phyloP scores from a whole-genome alignment of 495 filamentous ascomycete genomes.

The Penicillium diatomitis region DNA sequence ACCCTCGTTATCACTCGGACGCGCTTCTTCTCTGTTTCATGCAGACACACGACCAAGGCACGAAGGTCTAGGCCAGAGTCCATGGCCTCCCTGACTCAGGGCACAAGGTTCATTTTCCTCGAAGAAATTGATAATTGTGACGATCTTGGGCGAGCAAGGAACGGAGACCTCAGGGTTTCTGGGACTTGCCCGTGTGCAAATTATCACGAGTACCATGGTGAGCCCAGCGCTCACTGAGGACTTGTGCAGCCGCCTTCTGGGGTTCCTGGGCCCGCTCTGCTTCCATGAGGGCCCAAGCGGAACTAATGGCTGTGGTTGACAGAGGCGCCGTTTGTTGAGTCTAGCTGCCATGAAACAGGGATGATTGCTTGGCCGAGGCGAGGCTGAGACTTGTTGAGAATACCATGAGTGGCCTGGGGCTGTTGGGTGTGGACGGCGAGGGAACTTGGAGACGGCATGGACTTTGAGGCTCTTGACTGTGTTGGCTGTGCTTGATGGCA shows the following conservation, averaged over 20 bases:
- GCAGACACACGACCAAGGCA: slow-evolving; percentile 22
- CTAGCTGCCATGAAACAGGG: not conserved
- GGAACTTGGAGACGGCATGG: slow-evolving; percentile 9
- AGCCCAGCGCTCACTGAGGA: slow-evolving; percentile 9
- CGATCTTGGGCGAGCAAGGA: slow-evolving; percentile 1
- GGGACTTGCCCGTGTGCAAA: not conserved
- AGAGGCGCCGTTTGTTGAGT: slow-evolving; percentile 7
- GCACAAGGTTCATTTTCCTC: not conserved
- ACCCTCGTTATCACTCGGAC: not conserved
- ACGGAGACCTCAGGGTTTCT: not conserved
- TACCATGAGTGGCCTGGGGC: not conserved
- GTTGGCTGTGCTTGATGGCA: slow-evolving; percentile 3
- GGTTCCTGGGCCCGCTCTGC: slow-evolving; percentile 37
- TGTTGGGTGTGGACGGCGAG: not conserved
- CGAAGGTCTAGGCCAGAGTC: slow-evolving; percentile 6
- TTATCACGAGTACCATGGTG: slow-evolving; percentile 5
- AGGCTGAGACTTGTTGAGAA: slow-evolving; percentile 1
- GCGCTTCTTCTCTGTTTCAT: slow-evolving; percentile 1
- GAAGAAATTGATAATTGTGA: not conserved
- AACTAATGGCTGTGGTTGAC: slow-evolving; percentile 42
- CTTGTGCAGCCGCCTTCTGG: slow-evolving; percentile 28
- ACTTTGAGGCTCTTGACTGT: slow-evolving; percentile 3
- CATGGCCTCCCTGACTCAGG: slow-evolving; percentile 3
- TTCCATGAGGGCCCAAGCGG: slow-evolving; percentile 34
- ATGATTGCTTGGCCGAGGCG: slow-evolving; percentile 1